Base-by-base conservation (phyloP, 768 basidiomycete genomes). In the Sporobolomyces roseus region DNA sequence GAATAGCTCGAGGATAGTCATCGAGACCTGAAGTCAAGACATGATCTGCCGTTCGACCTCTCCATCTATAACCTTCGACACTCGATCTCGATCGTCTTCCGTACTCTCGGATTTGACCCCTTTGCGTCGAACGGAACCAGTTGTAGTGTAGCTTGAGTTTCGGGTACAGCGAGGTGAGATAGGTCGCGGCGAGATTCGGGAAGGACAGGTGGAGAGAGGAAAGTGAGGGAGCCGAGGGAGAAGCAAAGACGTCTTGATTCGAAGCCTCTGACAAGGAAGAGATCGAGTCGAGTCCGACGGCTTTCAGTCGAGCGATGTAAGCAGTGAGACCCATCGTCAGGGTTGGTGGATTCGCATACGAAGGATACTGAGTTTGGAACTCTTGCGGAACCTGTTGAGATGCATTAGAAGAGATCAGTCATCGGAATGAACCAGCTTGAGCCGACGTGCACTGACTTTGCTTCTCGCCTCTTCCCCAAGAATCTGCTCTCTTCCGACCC, bases 401-500 rank as follows among this genome's bases (percentile, higher is more conserved):
- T 17, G 38, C n/a, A n/a, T n/a, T n/a, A n/a, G n/a, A n/a, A 41
- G 17, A 41, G 38, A 41, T 9, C 38, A 17, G 9, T 46, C 45
- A 23, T 46, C 45, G 21, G 21, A 46, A 46, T 13, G 6, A 46
- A 13, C 21, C 13, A 46, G 21, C 21, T 14, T 46, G 45, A 46
- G 12, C n/a, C n/a, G n/a, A n/a, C n/a, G n/a, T n/a, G n/a, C n/a
- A 46, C 21, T 43, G 55, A 88, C 90, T 80, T 89, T 91, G 82
- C 93, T 96, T 12, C 94, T 85, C 23, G 93, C 93, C 80, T 98
- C 93, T 73, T 93, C 93, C 5, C 93, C 93, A 0, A 98, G 84
- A 66, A 98, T 97, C 79, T 98, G 93, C 79, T 98, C 93, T 30
- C 93, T 84, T 2, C 86, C 94, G 49, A 98, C 90, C 93, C 93